phyloP scores from a whole-genome alignment of 164 flowering plant genomes.

The Berberis vulgaris region DNA sequence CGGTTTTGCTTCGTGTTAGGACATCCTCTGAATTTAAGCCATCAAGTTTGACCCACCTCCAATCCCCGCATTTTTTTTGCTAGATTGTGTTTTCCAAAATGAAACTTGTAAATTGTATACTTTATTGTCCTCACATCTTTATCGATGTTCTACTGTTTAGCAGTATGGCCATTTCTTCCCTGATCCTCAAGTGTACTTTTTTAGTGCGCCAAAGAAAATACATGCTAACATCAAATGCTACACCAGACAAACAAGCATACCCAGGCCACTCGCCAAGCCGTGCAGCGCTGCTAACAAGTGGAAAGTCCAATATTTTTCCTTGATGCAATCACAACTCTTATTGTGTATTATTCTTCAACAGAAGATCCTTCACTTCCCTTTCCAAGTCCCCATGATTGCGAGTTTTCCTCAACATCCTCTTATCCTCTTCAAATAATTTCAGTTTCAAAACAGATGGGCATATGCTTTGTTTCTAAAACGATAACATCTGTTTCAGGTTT shows the following conservation, averaged over 20 bases:
- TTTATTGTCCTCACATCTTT: neutral
- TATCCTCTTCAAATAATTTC: neutral
- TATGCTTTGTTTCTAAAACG: slow-evolving; percentile 2
- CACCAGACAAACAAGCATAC: slow-evolving; percentile 89
- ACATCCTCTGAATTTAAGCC: slow-evolving; percentile 83
- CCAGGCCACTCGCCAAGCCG: slow-evolving; percentile 98
- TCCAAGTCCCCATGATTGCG: slow-evolving; percentile 98
- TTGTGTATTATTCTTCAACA: slow-evolving; percentile 88
- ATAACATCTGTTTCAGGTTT: slow-evolving; percentile 42
- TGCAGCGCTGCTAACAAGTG: slow-evolving; percentile 89
- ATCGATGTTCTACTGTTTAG: slow-evolving; percentile 10
- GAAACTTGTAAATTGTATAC: neutral
- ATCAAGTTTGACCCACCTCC: slow-evolving; percentile 41
- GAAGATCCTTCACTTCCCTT: slow-evolving; percentile 87
- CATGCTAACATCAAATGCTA: slow-evolving; percentile 59
- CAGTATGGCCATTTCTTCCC: slow-evolving; percentile 99
- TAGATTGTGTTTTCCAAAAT: neutral
- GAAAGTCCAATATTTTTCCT: slow-evolving; percentile 92
- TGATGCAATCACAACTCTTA: slow-evolving; percentile 87
- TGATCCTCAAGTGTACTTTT: slow-evolving; percentile 97
- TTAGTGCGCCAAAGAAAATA: slow-evolving; percentile 90
- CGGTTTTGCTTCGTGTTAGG: slow-evolving; percentile 81
- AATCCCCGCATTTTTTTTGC: slow-evolving; percentile 22
- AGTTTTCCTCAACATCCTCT: slow-evolving; percentile 20
- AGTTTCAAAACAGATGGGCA: neutral